Evolutionary conservation across 164 flowering plant species (phyloP).

Genomic region (Malania oleifera): DNA sequence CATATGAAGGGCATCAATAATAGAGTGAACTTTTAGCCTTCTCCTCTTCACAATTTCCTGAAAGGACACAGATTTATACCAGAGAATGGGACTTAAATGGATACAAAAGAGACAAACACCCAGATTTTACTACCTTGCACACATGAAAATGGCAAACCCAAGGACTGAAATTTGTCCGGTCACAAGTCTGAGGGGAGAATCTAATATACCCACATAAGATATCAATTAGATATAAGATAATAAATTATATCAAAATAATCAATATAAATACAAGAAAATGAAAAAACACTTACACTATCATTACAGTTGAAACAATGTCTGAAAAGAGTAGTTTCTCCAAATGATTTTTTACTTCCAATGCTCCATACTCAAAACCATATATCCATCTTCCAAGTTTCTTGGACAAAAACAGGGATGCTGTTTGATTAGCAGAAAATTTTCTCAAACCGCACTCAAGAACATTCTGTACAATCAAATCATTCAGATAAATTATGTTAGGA

Average conservation of each 20-base stretch:
- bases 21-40: conserved; percentile 38
- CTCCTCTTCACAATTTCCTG: conserved; percentile 53
- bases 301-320: conserved; percentile 52
- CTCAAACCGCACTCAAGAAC: conserved; percentile 62
- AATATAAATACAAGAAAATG: conserved; percentile 6
- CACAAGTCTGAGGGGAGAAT: conserved; percentile 32
- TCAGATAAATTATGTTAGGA: not conserved
- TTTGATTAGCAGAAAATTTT: conserved; percentile 31
- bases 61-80: conserved; percentile 11
- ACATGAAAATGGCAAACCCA: conserved; percentile 88
- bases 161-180: conserved; percentile 32
- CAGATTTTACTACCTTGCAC: conserved; percentile 44
- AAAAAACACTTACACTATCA: conserved; percentile 48
- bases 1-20: conserved; percentile 43
- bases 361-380: conserved; percentile 78
- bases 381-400: conserved; percentile 45
- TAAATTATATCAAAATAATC: not conserved
- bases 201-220: conserved; percentile 29
- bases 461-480: conserved; percentile 40
- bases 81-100: not conserved
- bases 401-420: conserved; percentile 66
- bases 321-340: conserved; percentile 60
- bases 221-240: not conserved
- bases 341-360: conserved; percentile 67
- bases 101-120: not conserved